A percentile compares a stretch with the other conserved stretches of the same genome.
These are phyloP conservation scores for Porpolomopsis calyptriformis DNA, from an alignment of 768 basidiomycete genomes.

Conservation along the genomic window DNA sequence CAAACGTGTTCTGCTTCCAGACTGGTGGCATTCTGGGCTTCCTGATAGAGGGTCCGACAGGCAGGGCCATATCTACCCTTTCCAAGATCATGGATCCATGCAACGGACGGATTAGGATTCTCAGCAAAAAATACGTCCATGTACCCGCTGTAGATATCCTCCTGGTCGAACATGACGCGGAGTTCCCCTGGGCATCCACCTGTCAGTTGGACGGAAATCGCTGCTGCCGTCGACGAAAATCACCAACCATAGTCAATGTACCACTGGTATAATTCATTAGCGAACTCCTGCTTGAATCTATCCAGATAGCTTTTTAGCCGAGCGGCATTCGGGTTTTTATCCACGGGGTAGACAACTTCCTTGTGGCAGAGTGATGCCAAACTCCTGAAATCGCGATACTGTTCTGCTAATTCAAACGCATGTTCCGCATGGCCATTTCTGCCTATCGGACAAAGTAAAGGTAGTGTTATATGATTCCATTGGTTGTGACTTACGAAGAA, in stretches of 20 bases:
- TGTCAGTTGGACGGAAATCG: no score
- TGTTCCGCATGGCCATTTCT: slow-evolving; percentile 50
- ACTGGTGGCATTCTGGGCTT: slow-evolving; percentile 44
- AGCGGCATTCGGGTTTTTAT: slow-evolving; percentile 50
- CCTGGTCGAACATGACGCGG: slow-evolving; percentile 71
- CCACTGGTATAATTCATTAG: slow-evolving; percentile 85
- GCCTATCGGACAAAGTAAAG: slow-evolving; percentile 32
- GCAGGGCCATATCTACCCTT: slow-evolving; percentile 57
- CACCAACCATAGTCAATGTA: slow-evolving; percentile 77
- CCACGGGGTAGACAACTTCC: slow-evolving; percentile 49
- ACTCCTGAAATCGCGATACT: slow-evolving; percentile 75
- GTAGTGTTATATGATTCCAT: not conserved
- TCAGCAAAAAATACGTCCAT: slow-evolving; percentile 66
- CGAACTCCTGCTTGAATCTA: slow-evolving; percentile 72
- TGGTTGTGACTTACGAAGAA: slow-evolving; percentile 54
- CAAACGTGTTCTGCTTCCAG: slow-evolving; percentile 72
- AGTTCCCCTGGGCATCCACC: slow-evolving; percentile 60
- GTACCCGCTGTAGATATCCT: slow-evolving; percentile 46
- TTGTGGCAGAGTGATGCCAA: slow-evolving; percentile 79
- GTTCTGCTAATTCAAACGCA: slow-evolving; percentile 78
- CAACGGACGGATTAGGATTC: slow-evolving; percentile 47
- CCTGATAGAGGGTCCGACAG: slow-evolving; percentile 50
- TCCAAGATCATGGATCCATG: slow-evolving; percentile 85
- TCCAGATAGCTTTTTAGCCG: slow-evolving; percentile 66
- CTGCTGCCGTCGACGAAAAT: no score